phyloP scores from a whole-genome alignment of 2,329 filamentous ascomycete genomes.

The Pseudogymnoascus sp. region DNA sequence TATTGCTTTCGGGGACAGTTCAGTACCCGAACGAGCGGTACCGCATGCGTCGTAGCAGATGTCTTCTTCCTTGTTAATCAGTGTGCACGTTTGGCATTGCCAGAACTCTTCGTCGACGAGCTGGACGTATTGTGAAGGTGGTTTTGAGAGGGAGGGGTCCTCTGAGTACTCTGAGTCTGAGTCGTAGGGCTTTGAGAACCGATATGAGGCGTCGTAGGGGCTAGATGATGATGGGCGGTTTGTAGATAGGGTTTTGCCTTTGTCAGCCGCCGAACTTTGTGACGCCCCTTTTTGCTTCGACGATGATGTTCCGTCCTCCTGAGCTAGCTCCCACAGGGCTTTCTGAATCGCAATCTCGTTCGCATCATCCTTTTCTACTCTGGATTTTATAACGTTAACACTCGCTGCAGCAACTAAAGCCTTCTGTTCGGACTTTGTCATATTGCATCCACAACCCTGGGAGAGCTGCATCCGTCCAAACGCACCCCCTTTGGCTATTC shows the following conservation, averaged over 20 bases:
- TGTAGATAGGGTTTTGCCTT: background rate
- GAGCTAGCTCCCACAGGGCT: constrained; percentile 76
- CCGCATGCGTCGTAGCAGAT: constrained; percentile 53
- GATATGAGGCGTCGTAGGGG: constrained; percentile 15
- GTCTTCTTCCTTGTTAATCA: constrained; percentile 50
- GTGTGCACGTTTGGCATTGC: constrained; percentile 53
- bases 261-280: constrained; percentile 40
- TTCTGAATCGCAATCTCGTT: constrained; percentile 82
- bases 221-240: background rate
- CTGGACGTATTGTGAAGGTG: constrained; percentile 27
- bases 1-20: background rate
- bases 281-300: constrained; percentile 28
- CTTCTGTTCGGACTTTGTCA: constrained; percentile 56
- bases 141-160: background rate
- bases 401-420: constrained; percentile 56
- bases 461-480: constrained; percentile 67
- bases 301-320: constrained; percentile 61
- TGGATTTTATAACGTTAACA: constrained; percentile 68
- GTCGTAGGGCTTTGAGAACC: constrained; percentile 28
- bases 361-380: constrained; percentile 80
- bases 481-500: constrained; percentile 43
- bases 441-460: constrained; percentile 64
- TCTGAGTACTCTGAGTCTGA: constrained; percentile 3
- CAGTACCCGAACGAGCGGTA: background rate
- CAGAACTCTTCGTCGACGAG: constrained; percentile 34